A percentile compares a stretch with the other conserved stretches of the same genome.
Conservation (phyloP, 305 asterid genomes). For the Petunia hybrid region DNA sequence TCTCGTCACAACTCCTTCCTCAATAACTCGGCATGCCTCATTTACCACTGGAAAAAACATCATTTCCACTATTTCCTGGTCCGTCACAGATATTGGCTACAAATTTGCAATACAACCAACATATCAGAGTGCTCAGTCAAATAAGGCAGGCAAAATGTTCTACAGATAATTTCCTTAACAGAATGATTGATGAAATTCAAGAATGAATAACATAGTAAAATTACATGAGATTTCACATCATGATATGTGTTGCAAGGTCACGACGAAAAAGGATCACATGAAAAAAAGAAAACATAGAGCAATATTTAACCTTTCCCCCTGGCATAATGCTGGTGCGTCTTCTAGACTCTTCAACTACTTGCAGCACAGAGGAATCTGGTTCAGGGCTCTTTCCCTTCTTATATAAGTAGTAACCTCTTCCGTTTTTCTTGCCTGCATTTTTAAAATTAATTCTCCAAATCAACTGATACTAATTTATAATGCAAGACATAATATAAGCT, state of each 20-base stretch:
- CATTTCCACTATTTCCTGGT: constrained; percentile 42
- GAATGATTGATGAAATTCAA: too few species aligned
- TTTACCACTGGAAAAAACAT: constrained; percentile 39
- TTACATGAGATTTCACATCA: too few species aligned
- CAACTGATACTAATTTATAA: not conserved
- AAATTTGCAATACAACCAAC: not conserved
- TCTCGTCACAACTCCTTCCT: constrained; percentile 33
- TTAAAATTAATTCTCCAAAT: not conserved
- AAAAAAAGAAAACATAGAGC: not conserved
- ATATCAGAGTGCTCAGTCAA: not conserved
- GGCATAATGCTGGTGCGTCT: constrained; percentile 47
- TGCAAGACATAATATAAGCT: constrained; percentile 14
- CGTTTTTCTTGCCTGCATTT: constrained; percentile 48
- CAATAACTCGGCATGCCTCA: constrained; percentile 38
- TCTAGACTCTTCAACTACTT: constrained; percentile 49
- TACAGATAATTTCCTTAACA: not conserved
- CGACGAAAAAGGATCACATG: not conserved
- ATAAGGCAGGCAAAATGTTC: not conserved
- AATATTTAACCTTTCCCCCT: constrained; percentile 47
- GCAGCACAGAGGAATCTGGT: constrained; percentile 48
- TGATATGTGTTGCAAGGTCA: not conserved
- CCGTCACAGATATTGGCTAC: constrained; percentile 8
- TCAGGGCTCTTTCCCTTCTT: constrained; percentile 53
- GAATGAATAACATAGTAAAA: too few species aligned
- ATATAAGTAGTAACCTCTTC: constrained; percentile 51